Evolutionary conservation across 805 yeast genomes (phyloP), one percentile per base, ranked within the genome.

Genomic region (Saccharomycopsis fermentans): DNA sequence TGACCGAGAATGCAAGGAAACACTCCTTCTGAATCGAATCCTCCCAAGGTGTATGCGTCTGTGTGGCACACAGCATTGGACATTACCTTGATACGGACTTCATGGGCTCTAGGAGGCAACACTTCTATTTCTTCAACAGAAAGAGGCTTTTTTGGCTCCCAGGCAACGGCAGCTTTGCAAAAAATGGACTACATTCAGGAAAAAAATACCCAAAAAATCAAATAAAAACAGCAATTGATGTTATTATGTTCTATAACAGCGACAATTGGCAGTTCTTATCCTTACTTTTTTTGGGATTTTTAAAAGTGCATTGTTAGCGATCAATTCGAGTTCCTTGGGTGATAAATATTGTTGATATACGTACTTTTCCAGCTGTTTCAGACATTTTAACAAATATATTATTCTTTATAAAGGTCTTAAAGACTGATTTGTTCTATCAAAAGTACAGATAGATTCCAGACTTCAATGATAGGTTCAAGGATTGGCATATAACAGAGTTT

Each of bases 1-100:
- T 94, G 99, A 63, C 99, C 99, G 67, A 95, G 79, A 62, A 94
- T 76, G 19, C 84, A 86, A 17, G 98, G 98, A 81, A 90, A 90
- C 14, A 86, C 87, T 67, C 98, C 99, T 75, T 94, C 99, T 58
- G 98, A 94, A 73, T 94, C 99, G 59, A 77, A 80, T 61, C 99
- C 99, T 54, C 96, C 85, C 65, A 94, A 79, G 11, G 98, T 92
- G 78, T 86, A 94, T 43, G 97, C 97, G 71, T 94, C 99, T 37
- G 99, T 94, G 77, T 94, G 99, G 73, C 99, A 94, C 43, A 94
- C 96, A 71, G 97, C 99, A 34, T 97, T 87, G 76, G 87, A 80
- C 55, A 77, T 78, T 59, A 94, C 75, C 74, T 90, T 87, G 71
- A 94, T 87, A 73, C 99, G 86, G 54, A 94, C 98, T 75, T 94